These are phyloP conservation scores for Hymenoscyphus linearis DNA, from an alignment of 2,329 filamentous ascomycete genomes.

Conservation along the genomic window DNA sequence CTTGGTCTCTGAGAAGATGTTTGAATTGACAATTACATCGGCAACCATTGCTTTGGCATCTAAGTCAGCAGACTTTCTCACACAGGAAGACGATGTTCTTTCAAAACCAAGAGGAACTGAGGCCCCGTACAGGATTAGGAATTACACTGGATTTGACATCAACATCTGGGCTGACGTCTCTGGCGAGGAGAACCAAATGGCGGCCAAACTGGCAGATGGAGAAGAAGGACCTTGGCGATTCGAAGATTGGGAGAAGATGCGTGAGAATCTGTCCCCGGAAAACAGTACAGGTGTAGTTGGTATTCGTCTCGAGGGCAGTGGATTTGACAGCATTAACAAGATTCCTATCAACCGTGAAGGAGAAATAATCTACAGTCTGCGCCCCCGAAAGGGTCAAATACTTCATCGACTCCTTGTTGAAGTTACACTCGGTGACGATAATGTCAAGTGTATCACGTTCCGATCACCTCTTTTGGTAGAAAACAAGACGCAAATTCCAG, in stretches of 20 bases:
- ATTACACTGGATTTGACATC: conserved; percentile 91
- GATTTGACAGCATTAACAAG: conserved; percentile 84
- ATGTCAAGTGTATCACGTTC: conserved; percentile 96
- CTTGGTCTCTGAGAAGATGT: conserved; percentile 78
- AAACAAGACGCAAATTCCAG: conserved; percentile 93
- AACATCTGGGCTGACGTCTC: conserved; percentile 73
- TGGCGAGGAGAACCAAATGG: conserved; percentile 61
- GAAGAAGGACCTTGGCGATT: conserved; percentile 94
- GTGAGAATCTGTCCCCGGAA: conserved; percentile 85
- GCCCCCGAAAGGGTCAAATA: conserved; percentile 78
- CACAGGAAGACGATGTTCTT: conserved; percentile 81
- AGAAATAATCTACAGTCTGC: conserved; percentile 82
- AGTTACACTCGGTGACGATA: conserved; percentile 83
- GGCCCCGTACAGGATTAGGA: conserved; percentile 87
- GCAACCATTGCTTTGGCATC: conserved; percentile 89
- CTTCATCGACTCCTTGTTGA: conserved; percentile 90
- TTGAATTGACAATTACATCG: conserved; percentile 89
- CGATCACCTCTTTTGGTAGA: conserved; percentile 87
- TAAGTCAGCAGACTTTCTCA: conserved; percentile 88
- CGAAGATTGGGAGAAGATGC: conserved; percentile 93
- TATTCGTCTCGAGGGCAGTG: conserved; percentile 83
- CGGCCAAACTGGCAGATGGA: conserved; percentile 76
- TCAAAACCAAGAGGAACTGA: conserved; percentile 89
- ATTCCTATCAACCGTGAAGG: conserved; percentile 93
- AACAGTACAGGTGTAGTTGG: conserved; percentile 73